Percentiles rank a stretch among this genome's conserved stretches.
phyloP scores from a whole-genome alignment of 164 flowering plant genomes.

The Platanus orientalis region DNA sequence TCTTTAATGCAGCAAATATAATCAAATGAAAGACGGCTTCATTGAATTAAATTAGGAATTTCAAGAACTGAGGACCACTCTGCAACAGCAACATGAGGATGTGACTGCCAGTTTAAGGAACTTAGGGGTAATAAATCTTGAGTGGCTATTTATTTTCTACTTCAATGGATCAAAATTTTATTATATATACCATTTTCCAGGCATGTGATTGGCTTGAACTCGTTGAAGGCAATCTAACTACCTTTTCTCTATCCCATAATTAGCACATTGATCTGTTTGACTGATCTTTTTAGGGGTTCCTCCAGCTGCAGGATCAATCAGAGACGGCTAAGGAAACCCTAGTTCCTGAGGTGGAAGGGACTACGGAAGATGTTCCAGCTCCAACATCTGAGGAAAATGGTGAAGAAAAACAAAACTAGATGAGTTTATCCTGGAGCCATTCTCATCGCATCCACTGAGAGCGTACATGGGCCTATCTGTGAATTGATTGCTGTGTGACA shows the following conservation, averaged over 20 bases:
- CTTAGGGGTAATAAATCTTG: conserved; percentile 21
- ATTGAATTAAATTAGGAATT: conserved; percentile 18
- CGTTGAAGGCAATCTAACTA: no score
- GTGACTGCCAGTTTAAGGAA: conserved; percentile 60
- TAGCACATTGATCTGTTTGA: background rate
- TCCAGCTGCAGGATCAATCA: conserved; percentile 54
- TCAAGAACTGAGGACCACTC: conserved; percentile 76
- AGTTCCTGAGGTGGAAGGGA: conserved; percentile 1
- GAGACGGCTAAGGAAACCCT: conserved; percentile 33
- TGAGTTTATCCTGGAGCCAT: background rate
- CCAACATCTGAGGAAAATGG: conserved; percentile 20
- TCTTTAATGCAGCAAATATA: no score
- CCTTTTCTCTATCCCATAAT: no score
- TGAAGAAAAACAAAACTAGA: conserved; percentile 25
- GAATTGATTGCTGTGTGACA: background rate
- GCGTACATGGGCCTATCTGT: background rate
- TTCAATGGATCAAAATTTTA: no score
- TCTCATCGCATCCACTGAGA: background rate
- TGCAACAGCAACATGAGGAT: conserved; percentile 92
- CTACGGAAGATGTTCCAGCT: background rate
- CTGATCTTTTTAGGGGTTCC: background rate
- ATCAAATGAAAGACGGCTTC: background rate
- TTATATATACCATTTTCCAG: no score
- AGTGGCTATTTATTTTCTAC: background rate
- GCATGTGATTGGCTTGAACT: no score